Evolutionary conservation across 352 stramenopile species (phyloP), one percentile per base, ranked within the genome.

Genomic region (Pythium plurisporium): DNA sequence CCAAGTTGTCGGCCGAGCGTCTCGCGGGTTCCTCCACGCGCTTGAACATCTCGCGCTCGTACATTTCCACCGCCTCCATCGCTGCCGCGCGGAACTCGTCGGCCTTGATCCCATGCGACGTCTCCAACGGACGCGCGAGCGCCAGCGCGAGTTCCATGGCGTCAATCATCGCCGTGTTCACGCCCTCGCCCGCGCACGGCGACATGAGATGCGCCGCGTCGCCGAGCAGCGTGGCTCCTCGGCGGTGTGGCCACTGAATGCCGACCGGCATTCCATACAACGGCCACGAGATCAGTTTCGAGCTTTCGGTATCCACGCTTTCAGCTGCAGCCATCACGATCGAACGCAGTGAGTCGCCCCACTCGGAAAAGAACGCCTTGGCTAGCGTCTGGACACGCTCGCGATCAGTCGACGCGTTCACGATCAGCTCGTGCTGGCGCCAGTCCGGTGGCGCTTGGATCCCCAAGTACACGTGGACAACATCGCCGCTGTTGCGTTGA

Each of bases 161-260:
- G 44, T 75, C 64, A 2, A 64, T 31, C 51, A 75, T 65, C 12
- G 64, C 67, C 29, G 55, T 62, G 43, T 72, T 75, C n/a, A 69
- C 67, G 11, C 67, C 67, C 15, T 72, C 59, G 10, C 67, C 59
- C 0, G 67, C 67, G 26, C 62, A 75, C 15, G 67, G 67, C 14
- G 67, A 67, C 67, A 75, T 75, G 19, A 75, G 26, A 45, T 75
- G 67, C 25, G 67, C 64, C 5, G 67, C 67, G 51, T 72, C 67
- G 33, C 67, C 67, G 23, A 72, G 57, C 8, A 75, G 23, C 20
- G 67, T 67, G 4, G 67, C 51, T 22, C 67, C 62, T 1, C 8
- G 1, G 29, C 64, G 56, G 33, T 67, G 41, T 5, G 25, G 2
- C 64, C 46, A 63, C 31, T 27, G 20, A n/a, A 52, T 17, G 2